A percentile compares a stretch with the other conserved stretches of the same genome.
Conservation (phyloP, 495 filamentous ascomycete species). For the Penicillium canescens region DNA sequence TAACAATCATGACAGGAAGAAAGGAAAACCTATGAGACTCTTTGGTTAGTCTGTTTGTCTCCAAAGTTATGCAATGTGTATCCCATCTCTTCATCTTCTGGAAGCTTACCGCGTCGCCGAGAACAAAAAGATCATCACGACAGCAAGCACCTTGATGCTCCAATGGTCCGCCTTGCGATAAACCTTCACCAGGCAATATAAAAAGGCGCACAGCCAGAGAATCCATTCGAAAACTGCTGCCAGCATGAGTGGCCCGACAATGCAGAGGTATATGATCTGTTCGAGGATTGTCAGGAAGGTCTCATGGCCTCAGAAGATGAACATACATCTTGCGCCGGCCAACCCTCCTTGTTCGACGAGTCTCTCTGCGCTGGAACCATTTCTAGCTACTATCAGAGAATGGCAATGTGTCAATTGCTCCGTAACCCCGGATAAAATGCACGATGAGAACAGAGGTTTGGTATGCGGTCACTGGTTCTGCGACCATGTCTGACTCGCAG, state of each 20-base stretch:
- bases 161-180: conserved; percentile 88
- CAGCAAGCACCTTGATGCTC: conserved; percentile 73
- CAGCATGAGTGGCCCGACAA: conserved; percentile 80
- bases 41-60: neutral
- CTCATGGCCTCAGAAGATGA: neutral
- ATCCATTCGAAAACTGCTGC: conserved; percentile 92
- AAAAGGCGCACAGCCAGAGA: conserved; percentile 86
- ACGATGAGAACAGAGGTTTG: too few species aligned
- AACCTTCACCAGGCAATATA: conserved; percentile 88
- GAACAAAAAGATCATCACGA: conserved; percentile 74
- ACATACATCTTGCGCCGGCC: conserved; percentile 70
- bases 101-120: conserved; percentile 65
- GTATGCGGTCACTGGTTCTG: too few species aligned
- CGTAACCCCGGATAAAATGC: too few species aligned
- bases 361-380: conserved; percentile 8
- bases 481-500: too few species aligned
- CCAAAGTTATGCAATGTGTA: too few species aligned
- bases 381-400: neutral
- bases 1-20: conserved; percentile 92
- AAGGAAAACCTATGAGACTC: conserved; percentile 67
- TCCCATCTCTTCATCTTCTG: neutral
- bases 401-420: neutral
- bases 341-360: conserved; percentile 25
- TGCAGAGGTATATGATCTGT: conserved; percentile 78
- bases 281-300: neutral